These are phyloP conservation scores for Epichloe bromicola DNA, from an alignment of 2,329 filamentous ascomycete species.

Conservation along the genomic window DNA sequence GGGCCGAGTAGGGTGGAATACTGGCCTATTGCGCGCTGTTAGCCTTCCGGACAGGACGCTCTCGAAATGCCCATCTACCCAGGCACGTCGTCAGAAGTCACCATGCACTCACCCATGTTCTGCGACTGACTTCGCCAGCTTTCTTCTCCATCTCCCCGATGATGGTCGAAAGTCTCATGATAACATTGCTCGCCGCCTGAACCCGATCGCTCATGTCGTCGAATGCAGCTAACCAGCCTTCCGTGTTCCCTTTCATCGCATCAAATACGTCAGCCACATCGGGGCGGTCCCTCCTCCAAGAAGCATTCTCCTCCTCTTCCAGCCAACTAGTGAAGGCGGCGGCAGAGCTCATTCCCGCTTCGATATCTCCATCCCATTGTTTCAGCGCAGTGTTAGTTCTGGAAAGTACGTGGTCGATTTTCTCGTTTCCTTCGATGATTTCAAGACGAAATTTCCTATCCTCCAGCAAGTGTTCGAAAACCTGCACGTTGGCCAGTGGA, in stretches of 20 bases:
- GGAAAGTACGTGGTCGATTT: slow-evolving; percentile 79
- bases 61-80: no score
- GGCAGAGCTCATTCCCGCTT: slow-evolving; percentile 63
- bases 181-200: slow-evolving; percentile 52
- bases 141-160: slow-evolving; percentile 77
- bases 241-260: slow-evolving; percentile 85
- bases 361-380: slow-evolving; percentile 65
- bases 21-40: slow-evolving; percentile 7
- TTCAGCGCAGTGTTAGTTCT: slow-evolving; percentile 64
- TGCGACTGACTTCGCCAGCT: slow-evolving; percentile 70
- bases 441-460: slow-evolving; percentile 71
- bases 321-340: slow-evolving; percentile 69
- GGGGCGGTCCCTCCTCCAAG: slow-evolving; percentile 48
- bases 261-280: slow-evolving; percentile 61
- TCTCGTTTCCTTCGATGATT: slow-evolving; percentile 77
- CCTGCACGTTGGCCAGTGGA: slow-evolving; percentile 67
- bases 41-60: background rate
- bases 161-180: slow-evolving; percentile 62
- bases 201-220: slow-evolving; percentile 62
- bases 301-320: slow-evolving; percentile 46
- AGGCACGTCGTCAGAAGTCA: no score
- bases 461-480: slow-evolving; percentile 80
- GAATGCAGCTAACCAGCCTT: slow-evolving; percentile 78
- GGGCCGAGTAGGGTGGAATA: slow-evolving; percentile 11
- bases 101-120: slow-evolving; percentile 49